These are phyloP conservation scores for Thalassiosira exigua DNA, from an alignment of 352 stramenopile genomes.

Conservation along the genomic window DNA sequence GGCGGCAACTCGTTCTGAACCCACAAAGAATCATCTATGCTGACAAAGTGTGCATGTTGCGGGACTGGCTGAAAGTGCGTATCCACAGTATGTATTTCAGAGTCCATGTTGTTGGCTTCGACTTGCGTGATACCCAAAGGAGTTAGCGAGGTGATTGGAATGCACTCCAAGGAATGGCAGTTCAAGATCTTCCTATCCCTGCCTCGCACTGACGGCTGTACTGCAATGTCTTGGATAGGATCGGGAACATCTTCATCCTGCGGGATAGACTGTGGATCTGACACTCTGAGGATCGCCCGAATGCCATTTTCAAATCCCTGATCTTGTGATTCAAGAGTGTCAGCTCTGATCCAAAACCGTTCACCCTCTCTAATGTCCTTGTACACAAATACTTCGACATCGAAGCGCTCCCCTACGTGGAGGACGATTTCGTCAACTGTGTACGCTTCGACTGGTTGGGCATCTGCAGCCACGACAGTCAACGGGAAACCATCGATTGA, in stretches of 20 bases:
- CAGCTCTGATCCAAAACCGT: conserved; percentile 33
- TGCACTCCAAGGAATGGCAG: conserved; percentile 19
- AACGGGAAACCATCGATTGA: conserved; percentile 31
- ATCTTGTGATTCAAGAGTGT: conserved; percentile 31
- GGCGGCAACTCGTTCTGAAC: conserved; percentile 28
- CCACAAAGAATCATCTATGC: conserved; percentile 17
- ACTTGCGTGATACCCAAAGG: background rate
- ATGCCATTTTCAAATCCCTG: conserved; percentile 43
- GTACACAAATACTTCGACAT: conserved; percentile 33
- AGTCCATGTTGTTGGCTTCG: background rate
- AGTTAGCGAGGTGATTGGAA: conserved; percentile 31
- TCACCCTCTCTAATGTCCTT: background rate
- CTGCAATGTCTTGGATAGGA: background rate
- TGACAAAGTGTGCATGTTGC: conserved; percentile 29
- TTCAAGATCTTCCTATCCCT: conserved; percentile 22
- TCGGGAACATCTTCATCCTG: background rate
- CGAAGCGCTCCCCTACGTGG: conserved; percentile 33
- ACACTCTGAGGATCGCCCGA: conserved; percentile 18
- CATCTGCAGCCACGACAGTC: conserved; percentile 32
- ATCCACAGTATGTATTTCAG: conserved; percentile 33
- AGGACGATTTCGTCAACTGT: conserved; percentile 26
- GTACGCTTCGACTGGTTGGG: conserved; percentile 22
- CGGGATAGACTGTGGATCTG: background rate
- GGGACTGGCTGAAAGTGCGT: conserved; percentile 23
- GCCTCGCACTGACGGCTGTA: no score